phyloP scores from a whole-genome alignment of 208 protist genomes.

The Leishmania arabica region DNA sequence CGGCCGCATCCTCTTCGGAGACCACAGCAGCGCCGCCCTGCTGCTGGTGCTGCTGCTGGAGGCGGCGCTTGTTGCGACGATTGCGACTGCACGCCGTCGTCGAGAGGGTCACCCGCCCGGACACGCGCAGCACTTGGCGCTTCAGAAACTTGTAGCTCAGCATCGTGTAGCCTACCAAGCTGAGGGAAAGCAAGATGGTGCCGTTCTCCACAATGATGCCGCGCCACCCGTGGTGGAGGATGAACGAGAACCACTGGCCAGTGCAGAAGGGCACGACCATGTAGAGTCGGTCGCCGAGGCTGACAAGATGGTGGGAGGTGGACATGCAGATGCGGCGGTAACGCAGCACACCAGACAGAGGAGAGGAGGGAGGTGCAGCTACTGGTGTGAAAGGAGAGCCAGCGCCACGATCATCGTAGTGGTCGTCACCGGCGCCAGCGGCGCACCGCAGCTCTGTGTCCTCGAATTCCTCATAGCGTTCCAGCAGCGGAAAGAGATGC shows the following conservation, averaged over 20 bases:
- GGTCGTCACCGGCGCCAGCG: neutral
- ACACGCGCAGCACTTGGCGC: slow-evolving; percentile 49
- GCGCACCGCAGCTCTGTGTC: neutral
- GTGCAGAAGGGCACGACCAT: slow-evolving; percentile 87
- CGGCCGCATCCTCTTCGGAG: slow-evolving; percentile 7
- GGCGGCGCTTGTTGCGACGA: slow-evolving; percentile 15
- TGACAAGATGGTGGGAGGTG: slow-evolving; percentile 43
- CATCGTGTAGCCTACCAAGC: slow-evolving; percentile 83
- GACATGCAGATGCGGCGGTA: slow-evolving; percentile 15
- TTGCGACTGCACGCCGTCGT: slow-evolving; percentile 22
- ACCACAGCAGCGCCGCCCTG: slow-evolving; percentile 4
- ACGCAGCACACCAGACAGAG: slow-evolving; percentile 1
- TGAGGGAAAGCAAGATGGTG: slow-evolving; percentile 71
- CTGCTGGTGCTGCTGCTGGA: slow-evolving; percentile 7
- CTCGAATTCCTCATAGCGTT: slow-evolving; percentile 19
- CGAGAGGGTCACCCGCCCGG: slow-evolving; percentile 24
- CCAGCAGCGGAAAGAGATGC: slow-evolving; percentile 35
- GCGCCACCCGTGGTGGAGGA: slow-evolving; percentile 73
- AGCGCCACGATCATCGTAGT: neutral
- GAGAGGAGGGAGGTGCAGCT: neutral
- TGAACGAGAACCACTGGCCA: slow-evolving; percentile 86
- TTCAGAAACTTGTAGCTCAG: slow-evolving; percentile 73
- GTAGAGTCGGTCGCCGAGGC: slow-evolving; percentile 69
- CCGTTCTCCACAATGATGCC: slow-evolving; percentile 81
- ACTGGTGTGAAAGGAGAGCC: too few species aligned